Percentiles rank a stretch among this genome's conserved stretches.
These are phyloP conservation scores for Cicer bijugum DNA, from an alignment of 306 rosid genomes.

Conservation along the genomic window DNA sequence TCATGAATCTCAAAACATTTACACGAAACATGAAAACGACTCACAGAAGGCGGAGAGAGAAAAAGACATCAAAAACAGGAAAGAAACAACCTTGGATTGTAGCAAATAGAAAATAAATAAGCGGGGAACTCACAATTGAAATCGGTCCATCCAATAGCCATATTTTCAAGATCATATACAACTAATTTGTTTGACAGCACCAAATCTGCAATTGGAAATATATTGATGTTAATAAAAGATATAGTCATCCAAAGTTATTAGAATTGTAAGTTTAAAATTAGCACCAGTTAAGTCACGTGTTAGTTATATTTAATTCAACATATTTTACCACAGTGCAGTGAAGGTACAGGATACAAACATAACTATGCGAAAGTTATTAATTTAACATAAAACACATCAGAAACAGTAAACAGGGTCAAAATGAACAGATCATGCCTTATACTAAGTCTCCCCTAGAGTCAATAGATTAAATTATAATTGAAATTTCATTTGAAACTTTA, in stretches of 20 bases:
- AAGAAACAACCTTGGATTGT: neutral
- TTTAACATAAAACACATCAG: conserved; percentile 3
- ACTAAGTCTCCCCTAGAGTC: conserved; percentile 27
- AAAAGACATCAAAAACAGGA: too few species aligned
- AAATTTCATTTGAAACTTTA: conserved; percentile 36
- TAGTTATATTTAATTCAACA: neutral
- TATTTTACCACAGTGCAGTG: neutral
- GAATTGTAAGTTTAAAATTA: conserved; percentile 32
- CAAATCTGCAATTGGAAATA: conserved; percentile 65
- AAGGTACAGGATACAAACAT: conserved; percentile 7
- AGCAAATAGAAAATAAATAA: conserved; percentile 5
- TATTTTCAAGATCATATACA: conserved; percentile 66
- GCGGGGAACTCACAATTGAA: conserved; percentile 70
- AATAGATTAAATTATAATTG: conserved; percentile 23
- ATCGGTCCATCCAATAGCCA: conserved; percentile 70
- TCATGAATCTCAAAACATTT: neutral
- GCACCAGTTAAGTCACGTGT: neutral
- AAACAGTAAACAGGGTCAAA: conserved; percentile 20
- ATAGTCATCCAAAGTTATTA: conserved; percentile 27
- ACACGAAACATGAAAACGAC: conserved; percentile 12
- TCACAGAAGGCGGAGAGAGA: neutral
- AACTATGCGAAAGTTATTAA: conserved; percentile 8
- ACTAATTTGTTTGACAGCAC: conserved; percentile 74
- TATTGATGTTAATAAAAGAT: conserved; percentile 34
- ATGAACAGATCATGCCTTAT: conserved; percentile 22